Evolutionary conservation across 2,329 filamentous ascomycete species (phyloP).

Genomic region (Cladosporium sp.): DNA sequence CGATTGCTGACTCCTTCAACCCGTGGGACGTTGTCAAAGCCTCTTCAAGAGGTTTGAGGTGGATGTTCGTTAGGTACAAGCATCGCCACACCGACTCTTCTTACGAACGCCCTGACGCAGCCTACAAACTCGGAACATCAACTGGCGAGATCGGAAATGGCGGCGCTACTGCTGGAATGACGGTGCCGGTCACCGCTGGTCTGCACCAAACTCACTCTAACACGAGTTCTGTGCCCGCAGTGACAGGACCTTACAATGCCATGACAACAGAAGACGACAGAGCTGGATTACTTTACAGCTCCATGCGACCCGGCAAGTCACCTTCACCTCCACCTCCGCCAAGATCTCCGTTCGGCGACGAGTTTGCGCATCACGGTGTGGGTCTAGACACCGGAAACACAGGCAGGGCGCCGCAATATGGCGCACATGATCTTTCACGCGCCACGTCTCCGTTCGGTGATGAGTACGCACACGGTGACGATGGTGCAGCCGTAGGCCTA

Average conservation of each 20-base stretch:
- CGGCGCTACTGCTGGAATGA: not conserved
- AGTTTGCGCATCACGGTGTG: slow-evolving; percentile 10
- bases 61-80: slow-evolving; percentile 75
- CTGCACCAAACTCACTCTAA: not conserved
- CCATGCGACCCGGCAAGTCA: slow-evolving; percentile 17
- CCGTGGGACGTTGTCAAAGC: slow-evolving; percentile 82
- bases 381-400: not conserved
- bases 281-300: slow-evolving; percentile 29
- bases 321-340: slow-evolving; percentile 5
- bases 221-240: not conserved
- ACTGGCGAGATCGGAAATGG: not conserved
- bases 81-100: slow-evolving; percentile 49
- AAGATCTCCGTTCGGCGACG: slow-evolving; percentile 5
- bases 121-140: slow-evolving; percentile 2
- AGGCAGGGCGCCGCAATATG: not conserved
- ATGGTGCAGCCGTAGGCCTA: not conserved
- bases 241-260: not conserved
- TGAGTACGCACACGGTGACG: slow-evolving; percentile 17
- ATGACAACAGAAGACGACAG: slow-evolving; percentile 29
- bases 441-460: slow-evolving; percentile 1
- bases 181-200: not conserved
- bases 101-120: slow-evolving; percentile 37
- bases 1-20: slow-evolving; percentile 72
- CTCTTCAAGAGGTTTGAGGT: slow-evolving; percentile 72
- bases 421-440: not conserved